These are phyloP conservation scores for Teratosphaeria epicoccoides DNA, from an alignment of 2,329 filamentous ascomycete genomes.

Conservation along the genomic window DNA sequence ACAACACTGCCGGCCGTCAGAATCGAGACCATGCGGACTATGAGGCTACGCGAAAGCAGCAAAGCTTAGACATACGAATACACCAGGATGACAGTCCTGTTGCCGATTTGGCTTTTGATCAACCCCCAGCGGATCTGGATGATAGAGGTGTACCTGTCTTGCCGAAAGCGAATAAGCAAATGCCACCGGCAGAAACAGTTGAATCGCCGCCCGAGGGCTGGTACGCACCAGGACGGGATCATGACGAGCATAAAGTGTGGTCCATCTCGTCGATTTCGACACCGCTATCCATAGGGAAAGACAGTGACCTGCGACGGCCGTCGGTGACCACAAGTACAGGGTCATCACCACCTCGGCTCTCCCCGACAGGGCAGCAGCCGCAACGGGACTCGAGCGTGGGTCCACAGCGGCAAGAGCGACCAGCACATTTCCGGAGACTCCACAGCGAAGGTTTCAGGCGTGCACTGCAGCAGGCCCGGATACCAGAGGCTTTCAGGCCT, in stretches of 20 bases:
- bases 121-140: not conserved
- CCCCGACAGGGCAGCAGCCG: not conserved
- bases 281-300: too few relatives aligned
- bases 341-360: not conserved
- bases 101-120: not conserved
- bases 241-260: too few relatives aligned
- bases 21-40: conserved; percentile 9
- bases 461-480: conserved; percentile 5
- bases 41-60: conserved; percentile 12
- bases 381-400: not conserved
- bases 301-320: not conserved
- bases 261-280: too few relatives aligned
- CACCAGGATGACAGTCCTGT: not conserved
- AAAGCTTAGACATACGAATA: conserved; percentile 7
- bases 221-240: conserved; percentile 10
- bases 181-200: not conserved
- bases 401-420: not conserved
- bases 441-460: conserved; percentile 13
- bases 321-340: conserved; percentile 12
- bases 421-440: conserved; percentile 9
- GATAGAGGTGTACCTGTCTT: not conserved
- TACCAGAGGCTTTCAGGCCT: conserved; percentile 18
- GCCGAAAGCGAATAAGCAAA: not conserved
- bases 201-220: conserved; percentile 14
- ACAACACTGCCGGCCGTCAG: conserved; percentile 1